These are phyloP conservation scores for Coelastrella sp. DNA, from an alignment of 139 green algal species.

Conservation along the genomic window DNA sequence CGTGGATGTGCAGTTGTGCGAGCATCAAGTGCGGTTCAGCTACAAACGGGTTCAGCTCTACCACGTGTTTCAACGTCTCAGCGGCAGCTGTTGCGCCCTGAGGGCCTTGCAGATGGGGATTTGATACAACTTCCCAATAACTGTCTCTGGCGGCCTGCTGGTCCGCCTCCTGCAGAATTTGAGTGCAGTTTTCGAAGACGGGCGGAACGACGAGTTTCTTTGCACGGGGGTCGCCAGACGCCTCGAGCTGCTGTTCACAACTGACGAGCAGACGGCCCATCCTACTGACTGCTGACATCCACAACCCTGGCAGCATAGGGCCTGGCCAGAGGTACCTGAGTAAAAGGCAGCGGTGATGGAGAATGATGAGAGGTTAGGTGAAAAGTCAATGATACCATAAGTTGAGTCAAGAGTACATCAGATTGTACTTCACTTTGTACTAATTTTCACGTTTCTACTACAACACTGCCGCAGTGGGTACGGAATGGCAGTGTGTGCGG, in stretches of 20 bases:
- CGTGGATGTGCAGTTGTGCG: conserved; percentile 34
- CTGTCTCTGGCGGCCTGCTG: background rate
- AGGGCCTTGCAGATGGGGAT: background rate
- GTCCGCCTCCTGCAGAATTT: background rate
- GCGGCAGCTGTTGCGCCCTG: background rate
- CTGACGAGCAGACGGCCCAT: conserved; percentile 24
- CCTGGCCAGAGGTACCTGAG: conserved; percentile 26
- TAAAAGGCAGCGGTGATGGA: background rate
- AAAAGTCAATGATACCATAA: background rate
- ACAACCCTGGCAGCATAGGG: conserved; percentile 19
- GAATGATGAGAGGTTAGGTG: background rate
- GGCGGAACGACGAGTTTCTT: background rate
- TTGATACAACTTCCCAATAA: background rate
- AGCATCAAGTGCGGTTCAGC: conserved; percentile 43
- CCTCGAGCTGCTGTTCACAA: conserved; percentile 30
- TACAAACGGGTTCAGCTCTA: conserved; percentile 12
- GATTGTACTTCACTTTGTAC: no score
- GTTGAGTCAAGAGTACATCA: no score
- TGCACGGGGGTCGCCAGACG: background rate
- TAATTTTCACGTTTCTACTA: no score
- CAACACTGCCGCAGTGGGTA: no score
- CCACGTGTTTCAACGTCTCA: conserved; percentile 3
- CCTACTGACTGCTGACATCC: conserved; percentile 36
- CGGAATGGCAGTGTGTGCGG: no score
- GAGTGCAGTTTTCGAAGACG: conserved; percentile 4